These are phyloP conservation scores for Corynespora cassiicola DNA, from an alignment of 2,329 filamentous ascomycete genomes.

Conservation along the genomic window DNA sequence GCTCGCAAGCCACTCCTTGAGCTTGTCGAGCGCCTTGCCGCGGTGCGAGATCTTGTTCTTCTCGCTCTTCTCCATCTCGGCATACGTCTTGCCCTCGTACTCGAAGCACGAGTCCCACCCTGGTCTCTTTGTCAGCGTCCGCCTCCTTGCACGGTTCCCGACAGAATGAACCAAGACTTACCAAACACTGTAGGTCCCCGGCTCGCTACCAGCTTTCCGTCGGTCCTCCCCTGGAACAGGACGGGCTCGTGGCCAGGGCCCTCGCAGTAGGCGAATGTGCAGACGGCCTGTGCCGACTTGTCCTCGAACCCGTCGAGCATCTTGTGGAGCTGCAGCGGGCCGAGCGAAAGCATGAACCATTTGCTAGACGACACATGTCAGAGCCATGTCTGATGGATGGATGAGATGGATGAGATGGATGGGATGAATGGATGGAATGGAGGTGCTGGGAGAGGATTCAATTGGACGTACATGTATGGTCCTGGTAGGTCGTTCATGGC, in stretches of 20 bases:
- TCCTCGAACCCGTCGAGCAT: constrained; percentile 87
- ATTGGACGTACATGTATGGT: constrained; percentile 82
- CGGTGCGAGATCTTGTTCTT: constrained; percentile 97
- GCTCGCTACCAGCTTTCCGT: constrained; percentile 83
- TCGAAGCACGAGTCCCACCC: constrained; percentile 98
- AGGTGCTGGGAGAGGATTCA: neutral
- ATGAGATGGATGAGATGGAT: neutral
- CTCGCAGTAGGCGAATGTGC: constrained; percentile 90
- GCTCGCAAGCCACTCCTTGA: constrained; percentile 78
- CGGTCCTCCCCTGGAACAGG: constrained; percentile 89
- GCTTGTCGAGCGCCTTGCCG: constrained; percentile 82
- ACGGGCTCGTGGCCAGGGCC: constrained; percentile 85
- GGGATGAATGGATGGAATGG: neutral
- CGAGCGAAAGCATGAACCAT: constrained; percentile 87
- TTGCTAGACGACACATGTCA: constrained; percentile 68
- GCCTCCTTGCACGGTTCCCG: neutral
- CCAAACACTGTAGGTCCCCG: constrained; percentile 84
- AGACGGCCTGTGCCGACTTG: constrained; percentile 91
- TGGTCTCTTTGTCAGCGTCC: constrained; percentile 46
- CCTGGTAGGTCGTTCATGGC: constrained; percentile 91
- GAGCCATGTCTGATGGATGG: constrained; percentile 6
- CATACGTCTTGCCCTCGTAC: constrained; percentile 85
- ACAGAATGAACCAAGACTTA: constrained; percentile 52
- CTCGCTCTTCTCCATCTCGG: constrained; percentile 87
- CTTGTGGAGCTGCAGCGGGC: constrained; percentile 86